Evolutionary conservation across 176 grass and related monocot genomes (phyloP).

Genomic region (Oryza meyeriana): DNA sequence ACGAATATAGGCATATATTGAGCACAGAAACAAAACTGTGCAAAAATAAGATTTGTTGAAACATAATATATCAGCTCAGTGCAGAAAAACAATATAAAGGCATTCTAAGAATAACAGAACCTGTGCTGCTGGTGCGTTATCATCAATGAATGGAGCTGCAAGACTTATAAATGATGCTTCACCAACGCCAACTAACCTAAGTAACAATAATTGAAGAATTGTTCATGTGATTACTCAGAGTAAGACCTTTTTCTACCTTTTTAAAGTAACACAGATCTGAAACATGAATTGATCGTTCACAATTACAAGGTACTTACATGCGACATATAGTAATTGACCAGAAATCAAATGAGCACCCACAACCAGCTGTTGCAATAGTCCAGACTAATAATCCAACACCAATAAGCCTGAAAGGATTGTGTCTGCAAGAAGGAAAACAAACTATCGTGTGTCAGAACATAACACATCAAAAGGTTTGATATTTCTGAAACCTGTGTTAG

Average conservation of each 20-base stretch:
- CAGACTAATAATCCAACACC: conserved; percentile 90
- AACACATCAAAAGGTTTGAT: not conserved
- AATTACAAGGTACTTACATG: conserved; percentile 61
- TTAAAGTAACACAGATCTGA: conserved; percentile 20
- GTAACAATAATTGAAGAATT: conserved; percentile 24
- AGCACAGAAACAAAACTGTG: conserved; percentile 1
- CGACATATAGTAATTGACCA: conserved; percentile 98
- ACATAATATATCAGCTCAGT: conserved; percentile 2
- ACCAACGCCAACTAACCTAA: conserved; percentile 98
- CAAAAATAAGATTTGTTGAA: conserved; percentile 10
- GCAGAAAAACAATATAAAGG: conserved; percentile 3
- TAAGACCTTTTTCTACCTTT: not conserved
- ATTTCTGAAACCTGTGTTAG: not conserved
- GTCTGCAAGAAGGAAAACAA: conserved; percentile 46
- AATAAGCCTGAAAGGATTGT: conserved; percentile 99
- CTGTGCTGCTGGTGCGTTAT: conserved; percentile 87
- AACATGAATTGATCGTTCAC: not conserved
- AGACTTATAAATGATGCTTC: conserved; percentile 99
- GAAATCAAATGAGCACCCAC: conserved; percentile 90
- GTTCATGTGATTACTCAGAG: conserved; percentile 13
- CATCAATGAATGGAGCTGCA: conserved; percentile 96
- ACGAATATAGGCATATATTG: not conserved
- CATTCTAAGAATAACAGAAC: conserved; percentile 37
- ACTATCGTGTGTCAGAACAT: not conserved
- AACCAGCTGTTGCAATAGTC: conserved; percentile 95